Conservation (phyloP, 768 basidiomycete species). For the Brasilioporus rufonigricans region DNA sequence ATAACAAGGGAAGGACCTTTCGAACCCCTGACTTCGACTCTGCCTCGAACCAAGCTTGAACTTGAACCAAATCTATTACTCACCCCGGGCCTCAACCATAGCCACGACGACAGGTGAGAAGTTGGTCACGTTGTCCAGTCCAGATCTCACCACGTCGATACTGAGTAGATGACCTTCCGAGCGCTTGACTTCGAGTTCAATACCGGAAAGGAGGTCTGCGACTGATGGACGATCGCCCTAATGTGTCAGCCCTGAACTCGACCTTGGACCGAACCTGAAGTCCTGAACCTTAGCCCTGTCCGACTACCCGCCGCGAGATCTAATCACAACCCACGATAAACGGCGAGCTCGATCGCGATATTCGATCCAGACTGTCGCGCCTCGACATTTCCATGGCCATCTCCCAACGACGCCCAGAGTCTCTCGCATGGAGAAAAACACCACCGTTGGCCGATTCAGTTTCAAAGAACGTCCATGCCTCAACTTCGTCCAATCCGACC, state of each 20-base stretch:
- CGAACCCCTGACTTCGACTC: background rate
- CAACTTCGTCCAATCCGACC: background rate
- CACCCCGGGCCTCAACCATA: too few species aligned
- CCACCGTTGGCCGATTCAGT: background rate
- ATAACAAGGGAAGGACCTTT: slow-evolving; percentile 1
- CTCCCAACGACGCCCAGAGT: too few species aligned
- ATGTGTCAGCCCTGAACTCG: background rate
- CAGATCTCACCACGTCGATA: too few species aligned
- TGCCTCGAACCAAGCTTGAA: too few species aligned
- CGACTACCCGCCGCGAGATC: background rate
- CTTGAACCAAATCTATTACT: too few species aligned
- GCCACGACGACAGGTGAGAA: too few species aligned
- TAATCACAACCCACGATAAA: background rate
- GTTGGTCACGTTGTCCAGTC: too few species aligned
- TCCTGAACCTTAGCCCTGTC: too few species aligned
- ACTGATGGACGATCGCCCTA: background rate
- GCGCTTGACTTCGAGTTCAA: background rate
- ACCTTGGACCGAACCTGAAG: background rate
- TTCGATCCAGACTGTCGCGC: too few species aligned
- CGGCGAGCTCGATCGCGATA: too few species aligned
- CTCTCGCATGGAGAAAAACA: too few species aligned
- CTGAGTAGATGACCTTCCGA: slow-evolving; percentile 2
- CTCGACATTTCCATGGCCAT: too few species aligned
- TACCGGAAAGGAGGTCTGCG: background rate
- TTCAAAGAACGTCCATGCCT: background rate